Evolutionary conservation across 768 basidiomycete genomes (phyloP).

Genomic region (Rhizopogon sp.): DNA sequence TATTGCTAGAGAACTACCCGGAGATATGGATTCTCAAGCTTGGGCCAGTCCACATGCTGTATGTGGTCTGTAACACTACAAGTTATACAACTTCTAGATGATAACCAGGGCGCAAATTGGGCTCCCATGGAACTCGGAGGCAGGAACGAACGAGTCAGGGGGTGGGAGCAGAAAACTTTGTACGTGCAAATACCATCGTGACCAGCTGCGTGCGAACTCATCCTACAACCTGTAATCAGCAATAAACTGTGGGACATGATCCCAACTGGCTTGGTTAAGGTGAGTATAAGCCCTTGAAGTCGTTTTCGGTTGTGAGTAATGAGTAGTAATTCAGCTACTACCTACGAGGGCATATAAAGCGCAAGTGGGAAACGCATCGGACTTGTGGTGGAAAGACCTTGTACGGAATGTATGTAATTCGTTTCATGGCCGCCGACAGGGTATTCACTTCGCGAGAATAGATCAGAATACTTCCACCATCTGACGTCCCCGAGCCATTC

Average conservation of each 20-base stretch:
- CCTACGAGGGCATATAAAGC: conserved; percentile 30
- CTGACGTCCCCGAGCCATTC: conserved; percentile 30
- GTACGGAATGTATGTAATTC: conserved; percentile 31
- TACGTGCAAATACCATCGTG: conserved; percentile 18
- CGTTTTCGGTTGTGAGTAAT: not conserved
- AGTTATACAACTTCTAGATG: not conserved
- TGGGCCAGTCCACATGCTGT: conserved; percentile 52
- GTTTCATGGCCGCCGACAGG: not conserved
- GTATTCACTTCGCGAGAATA: conserved; percentile 9
- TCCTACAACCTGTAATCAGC: conserved; percentile 7
- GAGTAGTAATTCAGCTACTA: conserved; percentile 26
- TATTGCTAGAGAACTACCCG: conserved; percentile 32
- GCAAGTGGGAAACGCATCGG: conserved; percentile 12
- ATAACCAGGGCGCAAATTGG: conserved; percentile 41
- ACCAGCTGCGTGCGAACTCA: conserved; percentile 2
- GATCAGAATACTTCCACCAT: conserved; percentile 27
- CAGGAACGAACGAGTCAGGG: conserved; percentile 25
- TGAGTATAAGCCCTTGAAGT: conserved; percentile 10
- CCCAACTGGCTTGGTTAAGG: conserved; percentile 36
- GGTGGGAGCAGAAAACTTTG: conserved; percentile 41
- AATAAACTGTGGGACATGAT: conserved; percentile 46
- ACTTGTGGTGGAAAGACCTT: conserved; percentile 36
- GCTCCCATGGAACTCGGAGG: conserved; percentile 36
- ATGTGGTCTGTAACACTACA: conserved; percentile 9
- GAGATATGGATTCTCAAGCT: conserved; percentile 36